phyloP scores from a whole-genome alignment of 768 basidiomycete genomes.

The Lyophyllum shimeji region DNA sequence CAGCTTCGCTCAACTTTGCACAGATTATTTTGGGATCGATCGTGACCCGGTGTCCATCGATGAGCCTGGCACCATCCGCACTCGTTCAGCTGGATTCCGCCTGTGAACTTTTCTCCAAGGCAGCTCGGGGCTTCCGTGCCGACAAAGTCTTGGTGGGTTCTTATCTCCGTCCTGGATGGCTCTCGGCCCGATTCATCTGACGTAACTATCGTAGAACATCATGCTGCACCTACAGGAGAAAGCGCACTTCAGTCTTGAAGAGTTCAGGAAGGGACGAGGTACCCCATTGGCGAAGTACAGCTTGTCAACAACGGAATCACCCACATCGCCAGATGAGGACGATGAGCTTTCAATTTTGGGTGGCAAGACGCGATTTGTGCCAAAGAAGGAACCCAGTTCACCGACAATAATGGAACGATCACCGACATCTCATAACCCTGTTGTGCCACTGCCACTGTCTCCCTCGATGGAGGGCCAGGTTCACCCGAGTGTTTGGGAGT shows the following conservation, averaged over 20 bases:
- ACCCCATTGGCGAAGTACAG: constrained; percentile 41
- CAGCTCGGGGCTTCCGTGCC: constrained; percentile 64
- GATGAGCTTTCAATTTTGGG: constrained; percentile 66
- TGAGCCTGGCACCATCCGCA: constrained; percentile 75
- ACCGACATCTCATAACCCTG: constrained; percentile 68
- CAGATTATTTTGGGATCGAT: constrained; percentile 75
- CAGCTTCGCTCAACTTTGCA: neutral
- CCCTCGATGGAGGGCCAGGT: constrained; percentile 48
- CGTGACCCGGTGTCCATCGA: constrained; percentile 76
- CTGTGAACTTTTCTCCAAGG: constrained; percentile 71
- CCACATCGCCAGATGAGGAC: constrained; percentile 48
- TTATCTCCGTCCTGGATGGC: neutral
- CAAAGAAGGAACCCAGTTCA: constrained; percentile 58
- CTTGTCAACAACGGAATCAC: constrained; percentile 32
- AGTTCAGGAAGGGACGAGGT: constrained; percentile 58
- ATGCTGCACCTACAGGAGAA: constrained; percentile 66
- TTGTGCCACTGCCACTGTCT: constrained; percentile 68
- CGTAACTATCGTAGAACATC: constrained; percentile 41
- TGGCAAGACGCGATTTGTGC: constrained; percentile 65
- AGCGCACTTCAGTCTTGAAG: constrained; percentile 63
- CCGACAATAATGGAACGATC: constrained; percentile 60
- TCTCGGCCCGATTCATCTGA: neutral
- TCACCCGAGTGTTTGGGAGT: constrained; percentile 66
- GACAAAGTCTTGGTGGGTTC: constrained; percentile 59
- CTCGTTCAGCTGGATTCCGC: constrained; percentile 73